Base-by-base conservation (phyloP, 2,329 filamentous ascomycete species). In the Curvularia lunata region DNA sequence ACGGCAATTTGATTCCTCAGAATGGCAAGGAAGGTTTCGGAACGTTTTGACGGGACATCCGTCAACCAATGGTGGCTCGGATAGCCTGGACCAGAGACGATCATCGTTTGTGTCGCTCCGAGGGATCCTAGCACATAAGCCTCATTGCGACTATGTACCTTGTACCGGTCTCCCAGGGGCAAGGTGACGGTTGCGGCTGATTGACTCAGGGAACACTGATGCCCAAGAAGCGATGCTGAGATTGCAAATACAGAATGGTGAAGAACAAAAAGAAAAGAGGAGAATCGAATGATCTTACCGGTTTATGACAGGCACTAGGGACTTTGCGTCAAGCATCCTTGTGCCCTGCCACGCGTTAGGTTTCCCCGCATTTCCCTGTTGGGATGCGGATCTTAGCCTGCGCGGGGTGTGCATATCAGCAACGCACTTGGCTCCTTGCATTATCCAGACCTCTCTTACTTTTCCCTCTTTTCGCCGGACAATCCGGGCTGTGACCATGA, bases 361-460 rank as follows among this genome's bases (percentile, higher is more conserved):
- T 47, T 65, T 71, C 70, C 71, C 71, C 70, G 71, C 70, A 72
- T 61, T 64, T 59, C 56, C 58, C 30, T 48, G 51, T 61, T 48
- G 34, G 59, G 58, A 62, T 63, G 62, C 65, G 58, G 67, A 66
- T 58, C 61, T 56, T 54, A 52, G 54, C 50, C 45, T 25, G 62
- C 58, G 72, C 70, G 70, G 71, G 71, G 70, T 62, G 63, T 62
- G 69, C 70, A 70, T 67, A 65, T 66, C 58, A 69, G 61, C 60
- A 57, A 59, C 59, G 57, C 48, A 61, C 62, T 51, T 55, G 52
- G 54, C 56, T 32, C 57, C 37, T 49, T 43, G 48, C 54, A 54
- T 50, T 42, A 60, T 34, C 19, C 51, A 48, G 25, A 52, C 46
- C 54, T 55, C 61, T 67, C 68, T 54, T 64, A 61, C 47, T 61